These are phyloP conservation scores for Rubroshorea leprosula DNA, from an alignment of 345 rosid genomes.

Conservation along the genomic window DNA sequence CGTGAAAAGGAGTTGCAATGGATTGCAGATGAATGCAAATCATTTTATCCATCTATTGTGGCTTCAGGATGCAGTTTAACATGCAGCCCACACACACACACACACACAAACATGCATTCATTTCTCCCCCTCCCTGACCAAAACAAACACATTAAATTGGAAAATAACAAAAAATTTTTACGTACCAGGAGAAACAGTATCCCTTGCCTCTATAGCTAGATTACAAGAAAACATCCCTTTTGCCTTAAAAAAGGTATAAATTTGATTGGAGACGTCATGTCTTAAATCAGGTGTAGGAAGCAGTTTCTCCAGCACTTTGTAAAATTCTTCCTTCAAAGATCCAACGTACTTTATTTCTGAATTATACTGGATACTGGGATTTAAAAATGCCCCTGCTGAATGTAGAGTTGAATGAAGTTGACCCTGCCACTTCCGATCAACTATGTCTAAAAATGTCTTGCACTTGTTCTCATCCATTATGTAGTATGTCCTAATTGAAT, in stretches of 20 bases:
- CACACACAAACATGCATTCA: background rate
- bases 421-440: conserved; percentile 74
- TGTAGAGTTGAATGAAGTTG: conserved; percentile 81
- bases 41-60: too few species aligned
- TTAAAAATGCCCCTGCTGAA: conserved; percentile 81
- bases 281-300: conserved; percentile 87
- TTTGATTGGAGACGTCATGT: conserved; percentile 76
- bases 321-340: conserved; percentile 74
- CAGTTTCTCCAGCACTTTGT: conserved; percentile 71
- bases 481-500: conserved; percentile 74
- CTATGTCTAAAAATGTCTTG: conserved; percentile 65
- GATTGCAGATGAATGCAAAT: too few species aligned
- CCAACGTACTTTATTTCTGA: conserved; percentile 68
- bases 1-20: too few species aligned
- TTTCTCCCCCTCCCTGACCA: too few species aligned
- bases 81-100: background rate
- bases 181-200: conserved; percentile 73
- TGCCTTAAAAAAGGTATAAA: conserved; percentile 60
- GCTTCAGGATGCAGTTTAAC: too few species aligned
- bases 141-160: background rate
- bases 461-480: conserved; percentile 89
- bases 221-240: conserved; percentile 81
- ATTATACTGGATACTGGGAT: conserved; percentile 78
- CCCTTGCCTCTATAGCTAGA: conserved; percentile 76
- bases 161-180: background rate